Evolutionary conservation across 202 grass and related monocot species (phyloP), one percentile per base, ranked within the genome.

Genomic region (Panicum virgatum): DNA sequence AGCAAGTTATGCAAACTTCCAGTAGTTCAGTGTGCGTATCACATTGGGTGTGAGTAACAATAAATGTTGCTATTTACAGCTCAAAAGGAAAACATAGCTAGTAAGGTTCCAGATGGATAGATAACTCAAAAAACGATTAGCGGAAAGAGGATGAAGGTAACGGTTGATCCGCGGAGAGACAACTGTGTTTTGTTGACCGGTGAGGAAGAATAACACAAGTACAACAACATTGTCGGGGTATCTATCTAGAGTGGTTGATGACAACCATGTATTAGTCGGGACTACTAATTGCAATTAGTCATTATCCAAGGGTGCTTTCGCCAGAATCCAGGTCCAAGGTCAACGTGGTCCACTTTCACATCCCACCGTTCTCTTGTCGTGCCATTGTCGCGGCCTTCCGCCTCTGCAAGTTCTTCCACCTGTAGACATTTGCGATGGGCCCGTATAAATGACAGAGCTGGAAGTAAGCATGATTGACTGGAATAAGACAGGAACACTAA

Each of bases 321-420:
- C 94, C 94, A 97, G 69, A 97, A 97, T 7, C 83, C 82, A 6
- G 75, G 50, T 37, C 88, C 66, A 77, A 94, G 87, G 78, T 97
- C 94, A 45, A 82, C 43, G 70, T 92, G 88, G 57, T 72, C 66
- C 8, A 94, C 71, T 15, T 29, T 75, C 37, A 92, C 83, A 68
- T 83, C 79, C 40, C 79, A 76, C 47, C 78, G 73, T 53, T 32
- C 73, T 75, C 47, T 86, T 75, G 29, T 60, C 18, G 86, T 39
- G 13, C 51, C 42, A 67, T 92, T 85, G 61, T 63, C 72, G 34
- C 56, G 5, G 12, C 76, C 20, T 19, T 64, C 73, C 26, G 48
- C 30, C 51, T 62, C 82, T 8, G 66, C 72, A 69, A 36, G 27
- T 89, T 90, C 78, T 84, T 89, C 89, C 3, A 89, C 83, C 94